Conservation (phyloP, 2,329 filamentous ascomycete genomes). For the Monosporascus cannonballus region DNA sequence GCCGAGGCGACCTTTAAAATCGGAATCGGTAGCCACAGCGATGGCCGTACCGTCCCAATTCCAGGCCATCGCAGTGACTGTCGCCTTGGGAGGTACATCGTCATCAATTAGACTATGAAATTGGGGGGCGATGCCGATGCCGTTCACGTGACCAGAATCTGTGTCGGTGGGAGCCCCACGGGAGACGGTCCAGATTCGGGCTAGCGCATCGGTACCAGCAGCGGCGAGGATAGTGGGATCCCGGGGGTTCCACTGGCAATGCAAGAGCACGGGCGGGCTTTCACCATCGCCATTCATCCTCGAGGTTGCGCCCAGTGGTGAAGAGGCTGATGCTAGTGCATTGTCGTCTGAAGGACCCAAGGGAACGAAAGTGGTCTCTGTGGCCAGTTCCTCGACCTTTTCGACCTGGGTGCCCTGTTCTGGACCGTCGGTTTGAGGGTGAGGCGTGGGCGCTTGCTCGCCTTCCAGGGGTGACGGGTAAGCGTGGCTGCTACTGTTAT, state of each 20-base stretch:
- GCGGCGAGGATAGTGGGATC: constrained; percentile 60
- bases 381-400: constrained; percentile 54
- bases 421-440: constrained; percentile 52
- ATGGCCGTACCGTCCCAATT: constrained; percentile 49
- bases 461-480: constrained; percentile 60
- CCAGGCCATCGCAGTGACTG: constrained; percentile 56
- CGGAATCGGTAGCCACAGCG: constrained; percentile 52
- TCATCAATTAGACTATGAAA: constrained; percentile 47
- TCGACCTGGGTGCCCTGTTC: constrained; percentile 60
- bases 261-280: constrained; percentile 56
- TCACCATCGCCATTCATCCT: constrained; percentile 33
- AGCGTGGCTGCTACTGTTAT: constrained; percentile 43
- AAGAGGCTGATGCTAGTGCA: constrained; percentile 27
- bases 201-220: constrained; percentile 64
- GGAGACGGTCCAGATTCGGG: constrained; percentile 60
- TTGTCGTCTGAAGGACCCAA: constrained; percentile 34
- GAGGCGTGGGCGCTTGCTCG: constrained; percentile 47
- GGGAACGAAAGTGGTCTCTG: constrained; percentile 55
- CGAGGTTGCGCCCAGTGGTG: constrained; percentile 28
- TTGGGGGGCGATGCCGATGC: constrained; percentile 28
- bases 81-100: constrained; percentile 44
- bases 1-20: constrained; percentile 45
- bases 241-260: constrained; percentile 63
- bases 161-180: constrained; percentile 44
- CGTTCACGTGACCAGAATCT: constrained; percentile 41